Evolutionary conservation across 306 rosid genomes (phyloP).

Genomic region (Acacia crassicarpa): DNA sequence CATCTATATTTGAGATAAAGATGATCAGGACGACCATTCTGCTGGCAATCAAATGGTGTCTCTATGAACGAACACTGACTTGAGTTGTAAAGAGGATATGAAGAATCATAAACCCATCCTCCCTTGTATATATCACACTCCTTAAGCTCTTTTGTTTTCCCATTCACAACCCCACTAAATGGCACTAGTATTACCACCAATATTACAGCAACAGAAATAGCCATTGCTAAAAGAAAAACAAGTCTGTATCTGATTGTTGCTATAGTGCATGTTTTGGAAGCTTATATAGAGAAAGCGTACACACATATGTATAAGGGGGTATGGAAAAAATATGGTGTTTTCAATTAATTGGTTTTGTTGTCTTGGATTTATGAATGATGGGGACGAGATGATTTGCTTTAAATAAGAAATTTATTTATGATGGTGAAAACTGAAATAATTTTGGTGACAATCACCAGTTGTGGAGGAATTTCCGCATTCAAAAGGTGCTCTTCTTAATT

Average conservation of each 20-base stretch:
- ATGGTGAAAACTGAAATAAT: background rate
- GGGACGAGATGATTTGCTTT: background rate
- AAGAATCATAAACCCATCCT: slow-evolving; percentile 43
- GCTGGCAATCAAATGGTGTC: slow-evolving; percentile 28
- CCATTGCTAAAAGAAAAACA: background rate
- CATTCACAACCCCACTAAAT: background rate
- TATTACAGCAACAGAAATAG: background rate
- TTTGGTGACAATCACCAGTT: background rate
- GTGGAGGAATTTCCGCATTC: background rate
- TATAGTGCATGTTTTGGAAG: background rate
- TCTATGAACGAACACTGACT: slow-evolving; percentile 30
- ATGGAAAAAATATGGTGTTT: no score
- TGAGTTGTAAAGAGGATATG: slow-evolving; percentile 45
- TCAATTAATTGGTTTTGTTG: no score
- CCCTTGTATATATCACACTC: slow-evolving; percentile 36
- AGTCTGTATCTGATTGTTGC: background rate
- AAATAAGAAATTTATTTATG: background rate
- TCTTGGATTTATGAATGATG: background rate
- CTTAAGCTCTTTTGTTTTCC: background rate
- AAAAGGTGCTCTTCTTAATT: background rate
- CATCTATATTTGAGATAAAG: slow-evolving; percentile 42
- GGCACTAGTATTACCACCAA: background rate
- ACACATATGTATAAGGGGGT: background rate
- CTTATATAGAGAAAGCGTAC: background rate
- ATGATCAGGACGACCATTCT: slow-evolving; percentile 36